Evolutionary conservation across 176 grass and related monocot species (phyloP).

Genomic region (Thalia dealbata): DNA sequence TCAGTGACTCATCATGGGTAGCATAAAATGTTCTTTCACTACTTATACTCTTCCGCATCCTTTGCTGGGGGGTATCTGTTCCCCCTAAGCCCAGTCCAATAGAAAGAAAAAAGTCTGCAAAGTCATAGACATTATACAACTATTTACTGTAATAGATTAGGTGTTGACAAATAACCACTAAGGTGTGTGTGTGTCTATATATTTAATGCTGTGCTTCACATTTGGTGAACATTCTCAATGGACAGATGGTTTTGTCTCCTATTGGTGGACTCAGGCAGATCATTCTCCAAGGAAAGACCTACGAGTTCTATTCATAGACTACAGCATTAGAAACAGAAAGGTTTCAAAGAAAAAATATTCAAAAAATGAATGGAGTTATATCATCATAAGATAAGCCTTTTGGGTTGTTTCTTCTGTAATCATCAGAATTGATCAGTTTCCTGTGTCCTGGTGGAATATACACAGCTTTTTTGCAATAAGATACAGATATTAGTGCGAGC

Average conservation of each 20-base stretch:
- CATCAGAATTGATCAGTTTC: too few species aligned
- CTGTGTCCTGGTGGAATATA: too few species aligned
- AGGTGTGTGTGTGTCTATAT: too few species aligned
- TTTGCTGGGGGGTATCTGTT: constrained; percentile 69
- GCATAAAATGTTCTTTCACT: constrained; percentile 67
- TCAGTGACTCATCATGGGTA: constrained; percentile 41
- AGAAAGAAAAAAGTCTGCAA: constrained; percentile 92
- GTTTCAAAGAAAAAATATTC: too few species aligned
- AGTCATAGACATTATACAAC: constrained; percentile 11
- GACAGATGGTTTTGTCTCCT: background rate
- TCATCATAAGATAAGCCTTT: too few species aligned
- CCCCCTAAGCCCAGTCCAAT: constrained; percentile 84
- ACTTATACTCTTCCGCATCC: constrained; percentile 86
- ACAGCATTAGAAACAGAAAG: too few species aligned
- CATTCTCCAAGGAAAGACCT: background rate
- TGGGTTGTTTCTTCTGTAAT: too few species aligned
- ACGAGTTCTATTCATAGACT: background rate
- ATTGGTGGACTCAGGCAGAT: background rate
- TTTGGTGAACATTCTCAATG: too few species aligned
- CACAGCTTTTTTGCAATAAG: too few species aligned
- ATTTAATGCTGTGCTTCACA: too few species aligned
- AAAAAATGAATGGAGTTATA: too few species aligned
- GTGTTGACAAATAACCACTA: constrained; percentile 1
- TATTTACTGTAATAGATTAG: background rate
- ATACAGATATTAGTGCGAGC: too few species aligned